Evolutionary conservation across 2,329 filamentous ascomycete genomes (phyloP), one percentile per base, ranked within the genome.

Genomic region (Nigrospora oryzae): DNA sequence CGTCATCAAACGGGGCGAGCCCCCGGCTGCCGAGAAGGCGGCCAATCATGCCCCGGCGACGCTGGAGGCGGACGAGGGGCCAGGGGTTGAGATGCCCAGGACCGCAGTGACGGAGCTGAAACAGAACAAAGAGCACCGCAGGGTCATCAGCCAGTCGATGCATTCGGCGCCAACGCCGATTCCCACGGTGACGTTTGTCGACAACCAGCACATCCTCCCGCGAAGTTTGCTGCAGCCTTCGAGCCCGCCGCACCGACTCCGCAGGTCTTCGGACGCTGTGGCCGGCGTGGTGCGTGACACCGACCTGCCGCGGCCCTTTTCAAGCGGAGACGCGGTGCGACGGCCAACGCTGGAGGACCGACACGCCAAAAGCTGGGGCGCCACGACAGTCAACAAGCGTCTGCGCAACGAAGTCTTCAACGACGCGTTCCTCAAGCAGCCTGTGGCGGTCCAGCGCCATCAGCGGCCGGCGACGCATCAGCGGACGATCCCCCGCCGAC

Each of bases 141-240:
- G 80, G 49, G 60, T 83, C 38, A 68, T 83, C 50, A 83, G 80
- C 61, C 89, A 95, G 61, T 94, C 88, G 12, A 75, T 95, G 48
- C 77, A 86, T 46, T 77, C 79, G 33, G 62, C 66, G 30, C 69
- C 69, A 23, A 76, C 80, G 32, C 78, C 84, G 17, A 80, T 95
- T 30, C 90, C 91, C 2, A 91, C 93, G 36, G 91, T 97, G 39
- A 89, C 93, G 0, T 89, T 96, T 49, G 87, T 91, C 57, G 90
- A 96, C 61, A 97, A 97, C 60, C 81, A 85, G 51, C 91, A 97
- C 59, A 95, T 97, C 47, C 81, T 96, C 36, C 91, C 91, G 1
- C 81, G 88, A 38, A 87, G 86, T 56, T 74, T 96, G 28, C 84
- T 96, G 41, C 79, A 82, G 44, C 73, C 83, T 15, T 72, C 65